A percentile compares a stretch with the other conserved stretches of the same genome.
These are phyloP conservation scores for Cerrena zonata DNA, from an alignment of 1,284 basidiomycete species.

Conservation along the genomic window DNA sequence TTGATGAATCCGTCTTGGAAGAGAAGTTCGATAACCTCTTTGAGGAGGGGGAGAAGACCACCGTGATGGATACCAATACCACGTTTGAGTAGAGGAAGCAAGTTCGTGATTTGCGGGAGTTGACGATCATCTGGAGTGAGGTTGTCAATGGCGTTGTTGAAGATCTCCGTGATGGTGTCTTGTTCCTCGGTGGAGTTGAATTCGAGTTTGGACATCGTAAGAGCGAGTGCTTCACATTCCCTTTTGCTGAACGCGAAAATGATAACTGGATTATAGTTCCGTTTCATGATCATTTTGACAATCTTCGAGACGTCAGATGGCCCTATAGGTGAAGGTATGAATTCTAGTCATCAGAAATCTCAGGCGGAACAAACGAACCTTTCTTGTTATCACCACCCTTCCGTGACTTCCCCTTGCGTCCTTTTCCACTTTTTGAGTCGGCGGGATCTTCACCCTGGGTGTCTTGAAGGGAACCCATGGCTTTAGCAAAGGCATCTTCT, in stretches of 20 bases:
- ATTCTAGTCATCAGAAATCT: background rate
- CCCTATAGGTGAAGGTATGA: constrained; percentile 38
- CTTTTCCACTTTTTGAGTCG: constrained; percentile 74
- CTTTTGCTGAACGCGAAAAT: constrained; percentile 98
- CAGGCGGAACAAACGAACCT: constrained; percentile 39
- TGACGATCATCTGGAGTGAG: constrained; percentile 84
- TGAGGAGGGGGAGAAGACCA: constrained; percentile 92
- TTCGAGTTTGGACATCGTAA: constrained; percentile 91
- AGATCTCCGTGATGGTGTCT: constrained; percentile 82
- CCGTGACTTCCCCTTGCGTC: constrained; percentile 83
- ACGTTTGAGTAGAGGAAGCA: constrained; percentile 88
- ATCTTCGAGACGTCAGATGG: constrained; percentile 95
- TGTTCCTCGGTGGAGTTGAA: constrained; percentile 95
- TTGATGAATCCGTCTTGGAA: constrained; percentile 99
- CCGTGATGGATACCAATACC: constrained; percentile 99
- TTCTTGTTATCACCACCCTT: constrained; percentile 85
- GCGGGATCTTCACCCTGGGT: constrained; percentile 89
- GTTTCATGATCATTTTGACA: constrained; percentile 97
- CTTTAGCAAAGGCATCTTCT: constrained; percentile 96
- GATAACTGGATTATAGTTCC: constrained; percentile 98
- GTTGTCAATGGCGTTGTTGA: constrained; percentile 90
- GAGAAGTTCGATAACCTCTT: constrained; percentile 98
- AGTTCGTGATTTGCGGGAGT: constrained; percentile 90
- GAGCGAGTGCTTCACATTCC: constrained; percentile 90
- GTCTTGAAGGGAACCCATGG: constrained; percentile 90